Base-by-base conservation (phyloP, 148 eudicot species). In the Dysphania ambrosioides region DNA sequence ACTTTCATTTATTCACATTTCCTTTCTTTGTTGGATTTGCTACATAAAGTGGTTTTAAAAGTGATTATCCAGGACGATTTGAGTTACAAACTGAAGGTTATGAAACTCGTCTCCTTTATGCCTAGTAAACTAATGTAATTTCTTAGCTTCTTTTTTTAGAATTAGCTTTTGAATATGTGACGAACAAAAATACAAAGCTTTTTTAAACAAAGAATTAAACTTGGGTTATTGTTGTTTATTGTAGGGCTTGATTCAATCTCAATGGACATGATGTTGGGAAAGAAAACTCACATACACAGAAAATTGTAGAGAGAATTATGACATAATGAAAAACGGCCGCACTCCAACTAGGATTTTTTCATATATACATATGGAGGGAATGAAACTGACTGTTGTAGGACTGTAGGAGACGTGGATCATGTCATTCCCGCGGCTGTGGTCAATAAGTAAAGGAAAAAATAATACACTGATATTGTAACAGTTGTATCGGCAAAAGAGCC, bases 211-310 rank as follows among this genome's bases (percentile, higher is more conserved):
- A 42, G 15, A 47, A 2, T 11, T 47, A 15, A 47, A 1, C 8
- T 36, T 36, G 5, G 40, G 40, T 36, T 36, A 47, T 47, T 47
- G 53, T 18, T 11, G 12, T 35, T 36, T 0, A 47, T 21, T 55
- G 72, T 80, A 90, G 96, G 96, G 30, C 35, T 90, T 75, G 90
- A 90, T n/a, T 85, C 89, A 64, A 77, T 88, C 24, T 16, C 89
- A 15, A 75, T 90, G 80, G 85, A 88, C 29, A 64, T 35, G 68
- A 82, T n/a, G n/a, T n/a, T n/a, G n/a, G n/a, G n/a, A n/a, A n/a
- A n/a, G n/a, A n/a, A n/a, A n/a, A n/a, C n/a, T n/a, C n/a, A n/a
- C n/a, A n/a, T n/a, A n/a, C n/a, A n/a, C n/a, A n/a, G n/a, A n/a
- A n/a, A n/a, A n/a, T n/a, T n/a, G n/a, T n/a, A n/a, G n/a, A n/a